A percentile compares a stretch with the other conserved stretches of the same genome.
Conservation (phyloP, 2,329 filamentous ascomycete species). For the Thyridium curvatum region DNA sequence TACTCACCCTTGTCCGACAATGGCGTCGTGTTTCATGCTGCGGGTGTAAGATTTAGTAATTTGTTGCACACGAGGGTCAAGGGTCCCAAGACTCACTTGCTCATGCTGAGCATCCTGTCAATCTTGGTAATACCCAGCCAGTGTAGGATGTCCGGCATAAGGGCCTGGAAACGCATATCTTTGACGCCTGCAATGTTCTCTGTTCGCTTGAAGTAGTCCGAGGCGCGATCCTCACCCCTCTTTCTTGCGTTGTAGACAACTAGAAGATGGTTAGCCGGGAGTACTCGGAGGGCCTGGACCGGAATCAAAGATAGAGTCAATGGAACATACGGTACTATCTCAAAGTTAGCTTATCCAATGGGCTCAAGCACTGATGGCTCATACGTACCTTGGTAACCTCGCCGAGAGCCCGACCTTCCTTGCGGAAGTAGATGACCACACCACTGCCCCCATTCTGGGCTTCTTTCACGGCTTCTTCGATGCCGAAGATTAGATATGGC, state of each 20-base stretch:
- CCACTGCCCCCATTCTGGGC: slow-evolving; percentile 90
- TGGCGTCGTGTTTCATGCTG: slow-evolving; percentile 87
- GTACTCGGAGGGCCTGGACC: too few relatives aligned
- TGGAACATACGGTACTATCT: slow-evolving; percentile 37
- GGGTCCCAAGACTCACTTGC: slow-evolving; percentile 57
- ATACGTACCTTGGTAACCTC: slow-evolving; percentile 85
- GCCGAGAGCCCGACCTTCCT: slow-evolving; percentile 88
- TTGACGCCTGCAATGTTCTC: slow-evolving; percentile 98
- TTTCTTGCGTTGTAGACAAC: slow-evolving; percentile 76
- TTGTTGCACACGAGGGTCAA: not conserved
- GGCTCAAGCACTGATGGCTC: slow-evolving; percentile 10
- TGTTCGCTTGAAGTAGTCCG: slow-evolving; percentile 94
- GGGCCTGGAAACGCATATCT: slow-evolving; percentile 93
- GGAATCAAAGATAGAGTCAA: too few relatives aligned
- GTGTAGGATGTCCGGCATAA: slow-evolving; percentile 97
- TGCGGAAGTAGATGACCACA: slow-evolving; percentile 97
- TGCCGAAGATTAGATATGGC: slow-evolving; percentile 93
- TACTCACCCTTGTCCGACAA: slow-evolving; percentile 69
- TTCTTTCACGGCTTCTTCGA: slow-evolving; percentile 95
- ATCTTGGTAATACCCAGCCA: slow-evolving; percentile 99
- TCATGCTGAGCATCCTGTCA: slow-evolving; percentile 97
- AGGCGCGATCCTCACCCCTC: slow-evolving; percentile 71
- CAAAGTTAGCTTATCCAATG: slow-evolving; percentile 20
- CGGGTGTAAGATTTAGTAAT: slow-evolving; percentile 2
- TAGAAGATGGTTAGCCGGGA: slow-evolving; percentile 11